Evolutionary conservation across 2,329 filamentous ascomycete species (phyloP), one percentile per base, ranked within the genome.

Genomic region (Colletotrichum sp.): DNA sequence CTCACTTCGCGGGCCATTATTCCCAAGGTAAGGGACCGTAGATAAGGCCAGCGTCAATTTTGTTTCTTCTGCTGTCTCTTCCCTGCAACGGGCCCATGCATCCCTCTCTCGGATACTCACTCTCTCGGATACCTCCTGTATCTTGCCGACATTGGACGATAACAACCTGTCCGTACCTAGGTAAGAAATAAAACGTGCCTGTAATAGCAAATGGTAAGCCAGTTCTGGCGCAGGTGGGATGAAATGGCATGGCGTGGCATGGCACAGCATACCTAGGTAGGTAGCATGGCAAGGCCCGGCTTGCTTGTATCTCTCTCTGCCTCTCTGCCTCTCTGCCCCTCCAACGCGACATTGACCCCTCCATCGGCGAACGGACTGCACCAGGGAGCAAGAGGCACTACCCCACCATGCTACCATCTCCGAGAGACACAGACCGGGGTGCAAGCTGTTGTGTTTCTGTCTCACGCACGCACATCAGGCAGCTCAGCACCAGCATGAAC

Each of bases 141-240:
- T 57, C 27, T 29, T 57, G 24, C 54, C 54, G 54, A 27, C 27
- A 29, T 27, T 57, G 54, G 27, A 24, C 27, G 54, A 57, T 57
- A 57, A 31, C 54, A n/a, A 51, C 43, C 43, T 51, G 8, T 51
- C 43, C 43, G 43, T 51, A 12, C 6, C 43, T 7, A 27, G 24
- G 24, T 27, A 13, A 8, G n/a, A 12, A 51, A 51, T 18, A 8
- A 51, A 51, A 51, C 43, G 43, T 51, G 43, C 11, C 69, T 70
- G 47, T 72, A 63, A 76, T 75, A 77, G 78, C 79, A 78, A 80
- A 80, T 79, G 74, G 76, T 77, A 77, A 78, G 74, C 76, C 74
- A 43, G 71, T 67, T 69, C 76, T 72, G 70, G 71, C 59, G 77
- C 73, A 78, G 78, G 76, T 80, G 78, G 79, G 70, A 77, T 65